Evolutionary conservation across 805 yeast genomes (phyloP).

Genomic region (Schwanniomyces pseudopolymorphus): DNA sequence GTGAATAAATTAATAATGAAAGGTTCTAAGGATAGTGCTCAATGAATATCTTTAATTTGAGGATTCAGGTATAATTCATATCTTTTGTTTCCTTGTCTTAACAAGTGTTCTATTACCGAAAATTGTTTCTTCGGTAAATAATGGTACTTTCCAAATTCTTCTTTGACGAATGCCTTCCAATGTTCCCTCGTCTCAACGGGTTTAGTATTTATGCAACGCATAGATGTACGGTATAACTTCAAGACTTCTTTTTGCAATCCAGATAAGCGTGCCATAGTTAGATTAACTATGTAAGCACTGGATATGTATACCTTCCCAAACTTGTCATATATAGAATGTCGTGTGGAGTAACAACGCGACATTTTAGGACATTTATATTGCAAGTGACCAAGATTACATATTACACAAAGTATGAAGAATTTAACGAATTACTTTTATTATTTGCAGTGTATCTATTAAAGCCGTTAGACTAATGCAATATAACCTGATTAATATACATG

Average conservation of each 20-base stretch:
- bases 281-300: too few relatives aligned
- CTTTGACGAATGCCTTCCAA: slow-evolving; percentile 47
- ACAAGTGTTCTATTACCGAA: slow-evolving; percentile 78
- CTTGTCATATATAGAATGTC: not conserved
- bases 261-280: slow-evolving; percentile 37
- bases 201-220: slow-evolving; percentile 46
- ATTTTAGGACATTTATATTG: too few relatives aligned
- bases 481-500: not conserved
- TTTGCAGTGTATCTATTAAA: not conserved
- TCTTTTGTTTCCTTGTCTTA: slow-evolving; percentile 72
- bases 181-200: slow-evolving; percentile 46
- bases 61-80: slow-evolving; percentile 71
- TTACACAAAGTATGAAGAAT: too few relatives aligned
- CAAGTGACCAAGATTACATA: not conserved
- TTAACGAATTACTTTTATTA: not conserved
- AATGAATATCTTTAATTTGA: slow-evolving; percentile 64
- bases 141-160: slow-evolving; percentile 63
- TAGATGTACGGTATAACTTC: slow-evolving; percentile 48
- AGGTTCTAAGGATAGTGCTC: not conserved
- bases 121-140: slow-evolving; percentile 73
- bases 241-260: slow-evolving; percentile 49
- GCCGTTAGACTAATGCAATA: not conserved
- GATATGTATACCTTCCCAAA: too few relatives aligned
- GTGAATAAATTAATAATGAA: not conserved
- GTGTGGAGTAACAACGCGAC: not conserved